phyloP scores from a whole-genome alignment of 441 rosid species.

The Erodium texanum region DNA sequence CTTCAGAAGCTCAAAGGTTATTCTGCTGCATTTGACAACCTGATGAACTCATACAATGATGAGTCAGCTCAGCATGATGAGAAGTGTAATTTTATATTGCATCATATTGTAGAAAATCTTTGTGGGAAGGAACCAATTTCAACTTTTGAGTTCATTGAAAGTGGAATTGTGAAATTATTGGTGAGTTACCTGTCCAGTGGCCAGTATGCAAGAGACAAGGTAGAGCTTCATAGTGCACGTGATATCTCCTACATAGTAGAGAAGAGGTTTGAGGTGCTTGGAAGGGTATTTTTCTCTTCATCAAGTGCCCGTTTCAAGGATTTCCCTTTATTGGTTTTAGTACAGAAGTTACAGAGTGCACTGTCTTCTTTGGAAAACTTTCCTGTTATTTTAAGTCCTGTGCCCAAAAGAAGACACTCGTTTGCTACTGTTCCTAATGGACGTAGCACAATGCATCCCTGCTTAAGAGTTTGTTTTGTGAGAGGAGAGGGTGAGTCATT shows the following conservation, averaged over 20 bases:
- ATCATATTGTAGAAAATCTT: constrained; percentile 53
- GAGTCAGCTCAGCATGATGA: constrained; percentile 39
- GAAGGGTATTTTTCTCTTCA: constrained; percentile 46
- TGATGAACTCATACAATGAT: constrained; percentile 33
- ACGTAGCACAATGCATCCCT: constrained; percentile 45
- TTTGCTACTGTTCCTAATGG: constrained; percentile 66
- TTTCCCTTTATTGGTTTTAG: constrained; percentile 46
- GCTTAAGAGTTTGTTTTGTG: constrained; percentile 66
- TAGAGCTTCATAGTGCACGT: constrained; percentile 26
- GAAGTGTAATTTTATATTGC: constrained; percentile 39
- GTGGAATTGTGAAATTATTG: constrained; percentile 76
- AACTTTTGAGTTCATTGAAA: constrained; percentile 85
- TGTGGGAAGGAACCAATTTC: constrained; percentile 79
- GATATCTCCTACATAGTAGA: constrained; percentile 31
- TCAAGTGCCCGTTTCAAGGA: constrained; percentile 34
- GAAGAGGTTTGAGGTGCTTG: constrained; percentile 65
- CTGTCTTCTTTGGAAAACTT: constrained; percentile 79
- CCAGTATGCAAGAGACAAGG: constrained; percentile 33
- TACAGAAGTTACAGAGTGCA: constrained; percentile 72
- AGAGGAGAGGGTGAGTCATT: constrained; percentile 61
- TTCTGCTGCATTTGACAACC: constrained; percentile 49
- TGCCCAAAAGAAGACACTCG: constrained; percentile 49
- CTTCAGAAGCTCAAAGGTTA: constrained; percentile 67
- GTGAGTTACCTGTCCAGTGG: constrained; percentile 65
- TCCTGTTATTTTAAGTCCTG: constrained; percentile 55